Percentiles rank a stretch among this genome's conserved stretches.
phyloP scores from a whole-genome alignment of 257 asterid genomes.

The Echium plantagineum region DNA sequence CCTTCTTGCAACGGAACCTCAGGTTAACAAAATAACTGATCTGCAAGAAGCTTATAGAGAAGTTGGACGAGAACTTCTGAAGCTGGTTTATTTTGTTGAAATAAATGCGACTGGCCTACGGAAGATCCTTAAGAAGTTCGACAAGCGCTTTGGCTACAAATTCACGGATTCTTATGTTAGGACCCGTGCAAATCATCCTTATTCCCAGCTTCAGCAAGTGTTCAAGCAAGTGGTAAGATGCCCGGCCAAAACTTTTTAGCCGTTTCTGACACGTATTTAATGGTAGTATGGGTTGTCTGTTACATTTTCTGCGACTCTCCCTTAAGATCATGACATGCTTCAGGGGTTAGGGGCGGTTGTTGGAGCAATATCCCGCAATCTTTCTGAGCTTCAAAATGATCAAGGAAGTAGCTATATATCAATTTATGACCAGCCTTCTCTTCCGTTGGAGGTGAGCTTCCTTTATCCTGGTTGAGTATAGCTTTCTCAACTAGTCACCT shows the following conservation, averaged over 20 bases:
- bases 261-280: too few relatives aligned
- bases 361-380: conserved; percentile 97
- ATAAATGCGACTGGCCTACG: conserved; percentile 85
- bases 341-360: conserved; percentile 99
- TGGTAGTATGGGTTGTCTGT: too few relatives aligned
- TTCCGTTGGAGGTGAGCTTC: conserved; percentile 51
- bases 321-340: too few relatives aligned
- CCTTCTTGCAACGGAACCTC: conserved; percentile 63
- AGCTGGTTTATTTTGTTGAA: conserved; percentile 84
- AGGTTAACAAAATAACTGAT: conserved; percentile 57
- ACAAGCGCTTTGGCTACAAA: conserved; percentile 78
- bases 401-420: conserved; percentile 88
- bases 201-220: conserved; percentile 96
- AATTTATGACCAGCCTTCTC: conserved; percentile 82
- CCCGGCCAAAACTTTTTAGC: conserved; percentile 8
- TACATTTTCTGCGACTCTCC: too few relatives aligned
- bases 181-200: conserved; percentile 97
- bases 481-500: neutral
- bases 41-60: conserved; percentile 78
- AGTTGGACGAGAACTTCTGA: conserved; percentile 76
- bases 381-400: conserved; percentile 87
- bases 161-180: conserved; percentile 89
- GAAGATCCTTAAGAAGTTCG: conserved; percentile 92
- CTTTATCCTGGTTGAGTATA: neutral
- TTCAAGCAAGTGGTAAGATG: conserved; percentile 94